These are phyloP conservation scores for Lunularia cruciata DNA, from an alignment of 225 moss, liverwort and hornwort genomes.

Conservation along the genomic window DNA sequence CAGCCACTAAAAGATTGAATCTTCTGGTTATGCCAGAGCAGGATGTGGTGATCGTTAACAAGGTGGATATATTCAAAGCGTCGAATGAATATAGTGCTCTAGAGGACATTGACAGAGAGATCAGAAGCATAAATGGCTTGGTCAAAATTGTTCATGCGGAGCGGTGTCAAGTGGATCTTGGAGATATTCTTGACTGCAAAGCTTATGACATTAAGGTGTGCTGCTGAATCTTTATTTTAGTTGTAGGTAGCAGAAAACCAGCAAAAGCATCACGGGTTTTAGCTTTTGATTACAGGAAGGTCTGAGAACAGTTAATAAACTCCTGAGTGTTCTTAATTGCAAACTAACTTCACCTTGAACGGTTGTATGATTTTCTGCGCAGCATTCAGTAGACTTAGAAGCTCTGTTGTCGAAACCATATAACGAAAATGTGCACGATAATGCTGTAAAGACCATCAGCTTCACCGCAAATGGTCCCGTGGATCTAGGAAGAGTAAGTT, in stretches of 20 bases:
- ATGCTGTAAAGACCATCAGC: conserved; percentile 69
- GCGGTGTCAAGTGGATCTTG: conserved; percentile 73
- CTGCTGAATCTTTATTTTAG: too few species aligned
- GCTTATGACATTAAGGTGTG: conserved; percentile 62
- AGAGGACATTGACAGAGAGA: conserved; percentile 57
- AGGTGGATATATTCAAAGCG: conserved; percentile 60
- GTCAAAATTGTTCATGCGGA: conserved; percentile 65
- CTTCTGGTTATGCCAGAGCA: conserved; percentile 41
- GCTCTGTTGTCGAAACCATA: conserved; percentile 30
- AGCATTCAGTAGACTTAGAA: conserved; percentile 57
- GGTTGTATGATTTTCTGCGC: conserved; percentile 12
- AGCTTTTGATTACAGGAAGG: too few species aligned
- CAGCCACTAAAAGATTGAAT: conserved; percentile 8
- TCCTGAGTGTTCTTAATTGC: too few species aligned
- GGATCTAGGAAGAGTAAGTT: conserved; percentile 54
- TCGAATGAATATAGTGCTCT: conserved; percentile 38
- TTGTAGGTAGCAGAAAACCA: too few species aligned
- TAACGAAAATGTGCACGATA: conserved; percentile 59
- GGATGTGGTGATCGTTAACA: conserved; percentile 81
- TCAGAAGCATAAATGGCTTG: conserved; percentile 60
- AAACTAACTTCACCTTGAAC: too few species aligned
- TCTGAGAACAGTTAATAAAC: too few species aligned
- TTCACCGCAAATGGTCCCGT: conserved; percentile 49
- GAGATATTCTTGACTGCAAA: conserved; percentile 58
- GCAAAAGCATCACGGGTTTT: too few species aligned